Base-by-base conservation (phyloP, 495 filamentous ascomycete genomes). In the Xylaria telfairii region DNA sequence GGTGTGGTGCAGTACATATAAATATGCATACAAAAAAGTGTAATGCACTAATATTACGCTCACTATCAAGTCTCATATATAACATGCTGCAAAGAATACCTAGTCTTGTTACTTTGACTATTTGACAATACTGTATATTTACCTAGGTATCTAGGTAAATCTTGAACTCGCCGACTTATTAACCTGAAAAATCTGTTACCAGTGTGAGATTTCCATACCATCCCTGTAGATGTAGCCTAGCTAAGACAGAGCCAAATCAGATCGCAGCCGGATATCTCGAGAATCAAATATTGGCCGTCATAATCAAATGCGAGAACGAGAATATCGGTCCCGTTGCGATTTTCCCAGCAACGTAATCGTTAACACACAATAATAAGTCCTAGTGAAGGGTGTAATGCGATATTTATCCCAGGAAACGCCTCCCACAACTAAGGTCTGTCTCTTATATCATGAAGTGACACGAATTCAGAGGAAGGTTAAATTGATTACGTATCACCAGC, bases 401-500 rank as follows among this genome's bases (percentile, higher is more conserved):
- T 46, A 8, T 57, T 68, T 32, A 61, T 68, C 54, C 13, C 44
- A 26, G 44, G n/a, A 26, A 49, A 49, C 54, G 19, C 26, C 30
- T 26, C 21, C 41, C n/a, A 37, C 9, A 59, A 21, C 26, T 59
- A 4, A 17, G 21, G 6, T 30, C 30, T 15, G 34, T 49, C 12
- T 4, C 42, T 34, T 26, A 19, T 44, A 28, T 32, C 17, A 12
- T 34, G 26, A 68, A 59, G 8, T 42, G 32, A 32, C 30, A 42
- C 28, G 21, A n/a, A 54, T 51, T 8, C 15, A 24, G 34, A 49
- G 19, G 30, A 34, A 63, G 2, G 10, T 1, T 9, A 7, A 47
- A 21, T 51, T 34, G 39, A 30, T 70, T 51, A 70, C 41, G 51
- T 59, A 49, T 70, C 68, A 21, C 69, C 57, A 9, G 70, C 46